Evolutionary conservation across 2,329 filamentous ascomycete genomes (phyloP).

Genomic region (Davidsoniella virescens): DNA sequence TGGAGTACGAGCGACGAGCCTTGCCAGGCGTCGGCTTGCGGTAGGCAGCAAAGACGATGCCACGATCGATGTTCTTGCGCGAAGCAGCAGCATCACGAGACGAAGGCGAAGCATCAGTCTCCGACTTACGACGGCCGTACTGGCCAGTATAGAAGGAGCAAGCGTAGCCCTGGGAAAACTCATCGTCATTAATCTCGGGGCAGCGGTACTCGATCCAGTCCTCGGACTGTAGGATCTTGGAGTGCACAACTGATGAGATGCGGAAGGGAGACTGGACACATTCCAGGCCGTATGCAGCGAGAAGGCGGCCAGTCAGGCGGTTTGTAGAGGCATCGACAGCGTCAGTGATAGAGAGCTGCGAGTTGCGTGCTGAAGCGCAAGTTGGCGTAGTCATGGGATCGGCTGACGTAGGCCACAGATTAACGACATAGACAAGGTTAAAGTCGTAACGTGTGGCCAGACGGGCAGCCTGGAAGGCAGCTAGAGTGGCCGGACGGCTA

Average conservation of each 20-base stretch:
- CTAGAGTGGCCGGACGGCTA: constrained; percentile 28
- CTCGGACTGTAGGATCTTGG: constrained; percentile 30
- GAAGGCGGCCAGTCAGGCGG: constrained; percentile 31
- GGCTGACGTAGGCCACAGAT: constrained; percentile 33
- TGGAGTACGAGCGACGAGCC: constrained; percentile 20
- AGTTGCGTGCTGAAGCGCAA: neutral
- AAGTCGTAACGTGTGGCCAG: constrained; percentile 41
- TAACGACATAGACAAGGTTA: constrained; percentile 42
- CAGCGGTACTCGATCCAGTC: constrained; percentile 39
- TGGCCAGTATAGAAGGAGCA: constrained; percentile 35
- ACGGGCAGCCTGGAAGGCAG: constrained; percentile 37
- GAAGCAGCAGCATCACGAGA: neutral
- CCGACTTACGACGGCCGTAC: constrained; percentile 16
- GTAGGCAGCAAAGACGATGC: constrained; percentile 41
- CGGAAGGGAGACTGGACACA: constrained; percentile 35
- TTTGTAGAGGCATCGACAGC: constrained; percentile 10
- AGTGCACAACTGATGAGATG: constrained; percentile 33
- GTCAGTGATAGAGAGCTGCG: constrained; percentile 5
- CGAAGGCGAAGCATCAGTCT: constrained; percentile 13
- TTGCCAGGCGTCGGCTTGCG: constrained; percentile 27
- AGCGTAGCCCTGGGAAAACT: constrained; percentile 36
- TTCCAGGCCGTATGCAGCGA: constrained; percentile 38
- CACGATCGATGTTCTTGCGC: constrained; percentile 25
- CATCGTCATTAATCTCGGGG: constrained; percentile 24
- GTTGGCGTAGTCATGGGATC: constrained; percentile 9